Evolutionary conservation across 108 stramenopile genomes (phyloP), one percentile per base, ranked within the genome.

Genomic region (Asterionellopsis glacialis): DNA sequence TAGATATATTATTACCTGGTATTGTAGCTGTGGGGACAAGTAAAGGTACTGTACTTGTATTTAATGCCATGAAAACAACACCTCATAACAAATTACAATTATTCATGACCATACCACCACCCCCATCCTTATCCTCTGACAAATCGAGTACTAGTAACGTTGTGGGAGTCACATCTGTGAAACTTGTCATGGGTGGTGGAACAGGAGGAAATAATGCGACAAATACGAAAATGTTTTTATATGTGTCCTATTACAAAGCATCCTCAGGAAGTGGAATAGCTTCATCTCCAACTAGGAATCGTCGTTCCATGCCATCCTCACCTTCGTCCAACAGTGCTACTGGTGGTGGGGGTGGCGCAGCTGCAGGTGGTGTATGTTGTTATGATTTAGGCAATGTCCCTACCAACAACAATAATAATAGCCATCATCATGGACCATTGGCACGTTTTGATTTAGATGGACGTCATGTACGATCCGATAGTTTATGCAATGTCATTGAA

Each of bases 401-500:
- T 1, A 53, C 83, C 33, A 33, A 7, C 7, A 33, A 7, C 33
- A 2, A 33, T 33, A 33, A 33, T 33, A 33, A 2, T 33, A 2
- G 7, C 7, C 33, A 33, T 33, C 33, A 2, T 33, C 33, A 33
- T n/a, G 65, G 84, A 19, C 75, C 74, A 40, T 73, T 72, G 40
- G 81, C 91, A 13, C 72, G 91, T 43, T 82, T 88, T 59, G 91
- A 93, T 64, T 72, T 93, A 66, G 91, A 93, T 62, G 83, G 83
- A 27, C 67, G 86, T 25, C 71, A 72, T 24, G 84, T 85, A 13
- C 55, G 56, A 5, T 73, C 79, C 11, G 67, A 75, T 1, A 63
- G 69, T 41, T 40, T 89, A 16, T 83, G 82, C 43, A 82, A 88
- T 75, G 75, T 67, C 9, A 71, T 83, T 48, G n/a, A 57, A 5